These are phyloP conservation scores for Cladosporium sp. DNA, from an alignment of 2,329 filamentous ascomycete genomes.

Conservation along the genomic window DNA sequence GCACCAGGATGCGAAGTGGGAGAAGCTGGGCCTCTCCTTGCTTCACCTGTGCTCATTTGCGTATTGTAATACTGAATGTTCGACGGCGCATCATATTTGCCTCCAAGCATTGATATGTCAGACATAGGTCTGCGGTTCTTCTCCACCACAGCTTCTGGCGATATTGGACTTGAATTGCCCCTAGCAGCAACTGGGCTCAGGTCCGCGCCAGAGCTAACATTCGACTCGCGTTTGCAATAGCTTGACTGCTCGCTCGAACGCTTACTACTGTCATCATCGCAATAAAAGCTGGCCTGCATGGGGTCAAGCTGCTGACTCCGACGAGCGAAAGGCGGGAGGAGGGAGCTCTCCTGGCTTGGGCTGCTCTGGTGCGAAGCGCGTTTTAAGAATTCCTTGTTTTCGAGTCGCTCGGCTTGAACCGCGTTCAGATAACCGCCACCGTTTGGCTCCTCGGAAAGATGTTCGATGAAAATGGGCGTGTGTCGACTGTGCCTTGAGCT, in stretches of 20 bases:
- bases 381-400: conserved; percentile 50
- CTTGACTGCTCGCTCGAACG: conserved; percentile 30
- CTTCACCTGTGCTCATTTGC: background rate
- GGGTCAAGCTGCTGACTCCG: conserved; percentile 36
- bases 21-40: background rate
- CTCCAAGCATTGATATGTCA: conserved; percentile 19
- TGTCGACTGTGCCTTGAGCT: conserved; percentile 42
- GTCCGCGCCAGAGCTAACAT: conserved; percentile 23
- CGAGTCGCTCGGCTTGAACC: conserved; percentile 49
- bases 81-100: conserved; percentile 2
- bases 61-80: background rate
- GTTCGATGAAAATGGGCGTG: conserved; percentile 61
- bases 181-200: conserved; percentile 29
- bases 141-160: conserved; percentile 15
- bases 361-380: conserved; percentile 39
- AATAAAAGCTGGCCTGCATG: conserved; percentile 28
- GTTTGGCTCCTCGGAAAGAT: conserved; percentile 57
- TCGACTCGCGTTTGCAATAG: conserved; percentile 24
- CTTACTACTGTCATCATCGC: conserved; percentile 29
- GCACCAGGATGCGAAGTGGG: background rate
- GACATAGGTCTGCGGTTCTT: conserved; percentile 24
- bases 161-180: conserved; percentile 20
- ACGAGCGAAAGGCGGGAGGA: conserved; percentile 38
- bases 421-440: conserved; percentile 42
- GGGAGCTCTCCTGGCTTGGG: conserved; percentile 31